A percentile compares a stretch with the other conserved stretches of the same genome.
Conservation (phyloP, 2,329 filamentous ascomycete genomes). For the Raffaelea arxii region DNA sequence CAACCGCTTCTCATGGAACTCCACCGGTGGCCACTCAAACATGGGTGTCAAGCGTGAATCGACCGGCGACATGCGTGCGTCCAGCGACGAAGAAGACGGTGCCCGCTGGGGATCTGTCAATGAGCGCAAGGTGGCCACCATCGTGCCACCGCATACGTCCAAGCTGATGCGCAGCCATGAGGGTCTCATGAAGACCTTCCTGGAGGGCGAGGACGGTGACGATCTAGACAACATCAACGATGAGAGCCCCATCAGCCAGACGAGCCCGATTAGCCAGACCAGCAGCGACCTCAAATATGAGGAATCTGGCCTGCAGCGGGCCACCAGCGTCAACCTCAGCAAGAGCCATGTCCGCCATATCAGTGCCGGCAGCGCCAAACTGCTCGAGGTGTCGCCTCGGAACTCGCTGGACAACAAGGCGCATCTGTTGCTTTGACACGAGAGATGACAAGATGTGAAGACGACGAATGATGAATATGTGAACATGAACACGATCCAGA, state of each 20-base stretch:
- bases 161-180: constrained; percentile 41
- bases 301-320: constrained; percentile 43
- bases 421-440: constrained; percentile 3
- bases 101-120: constrained; percentile 40
- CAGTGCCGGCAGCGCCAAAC: constrained; percentile 67
- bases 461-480: not conserved
- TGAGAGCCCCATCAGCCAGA: constrained; percentile 5
- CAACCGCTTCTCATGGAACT: constrained; percentile 34
- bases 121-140: constrained; percentile 42
- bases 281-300: constrained; percentile 21
- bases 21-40: constrained; percentile 6
- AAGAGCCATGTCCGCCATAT: constrained; percentile 59
- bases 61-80: constrained; percentile 42
- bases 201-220: constrained; percentile 25
- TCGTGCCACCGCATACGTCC: constrained; percentile 34
- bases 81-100: constrained; percentile 49
- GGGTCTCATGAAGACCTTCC: constrained; percentile 35
- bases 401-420: constrained; percentile 40
- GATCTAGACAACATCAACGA: constrained; percentile 6
- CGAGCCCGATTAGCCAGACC: constrained; percentile 8
- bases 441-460: not conserved
- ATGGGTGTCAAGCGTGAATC: constrained; percentile 26
- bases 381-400: constrained; percentile 56
- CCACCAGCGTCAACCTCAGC: constrained; percentile 60
- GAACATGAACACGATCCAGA: not conserved